These are phyloP conservation scores for Begonia peltatifolia DNA, from an alignment of 306 rosid species.

Conservation along the genomic window DNA sequence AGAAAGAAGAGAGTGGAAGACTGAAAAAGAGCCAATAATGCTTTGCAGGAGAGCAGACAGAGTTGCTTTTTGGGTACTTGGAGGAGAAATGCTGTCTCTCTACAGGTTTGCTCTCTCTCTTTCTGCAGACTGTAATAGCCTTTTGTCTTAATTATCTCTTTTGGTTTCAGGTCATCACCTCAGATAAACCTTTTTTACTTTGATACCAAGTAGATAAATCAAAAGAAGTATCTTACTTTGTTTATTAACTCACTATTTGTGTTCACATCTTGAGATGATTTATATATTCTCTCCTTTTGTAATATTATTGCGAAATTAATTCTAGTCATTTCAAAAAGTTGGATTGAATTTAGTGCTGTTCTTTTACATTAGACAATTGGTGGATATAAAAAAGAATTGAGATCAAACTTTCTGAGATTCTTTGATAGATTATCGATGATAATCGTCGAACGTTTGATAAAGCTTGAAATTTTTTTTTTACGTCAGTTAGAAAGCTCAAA, in stretches of 20 bases:
- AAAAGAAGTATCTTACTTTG: constrained; percentile 16
- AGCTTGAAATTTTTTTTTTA: too few species aligned
- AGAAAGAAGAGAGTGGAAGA: constrained; percentile 17
- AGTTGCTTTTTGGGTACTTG: constrained; percentile 85
- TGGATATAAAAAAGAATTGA: too few species aligned
- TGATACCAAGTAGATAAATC: constrained; percentile 24
- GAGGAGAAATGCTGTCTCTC: constrained; percentile 37
- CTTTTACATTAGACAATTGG: too few species aligned
- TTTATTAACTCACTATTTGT: constrained; percentile 13
- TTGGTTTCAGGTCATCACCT: too few species aligned
- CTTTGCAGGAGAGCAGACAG: constrained; percentile 68
- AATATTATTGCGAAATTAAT: too few species aligned
- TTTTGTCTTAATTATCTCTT: constrained; percentile 43
- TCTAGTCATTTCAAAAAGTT: too few species aligned
- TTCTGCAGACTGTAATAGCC: constrained; percentile 28
- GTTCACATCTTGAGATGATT: constrained; percentile 23
- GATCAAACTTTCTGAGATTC: too few species aligned
- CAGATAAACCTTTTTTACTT: neutral
- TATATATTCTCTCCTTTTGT: too few species aligned
- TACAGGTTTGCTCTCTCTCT: neutral
- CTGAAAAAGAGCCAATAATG: constrained; percentile 45
- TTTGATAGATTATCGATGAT: too few species aligned
- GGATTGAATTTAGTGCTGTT: too few species aligned
- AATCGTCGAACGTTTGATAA: too few species aligned
- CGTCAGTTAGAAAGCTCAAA: too few species aligned